Percentiles rank a stretch among this genome's conserved stretches.
Evolutionary conservation across 257 asterid species (phyloP).

Genomic region (Mitragyna speciosa): DNA sequence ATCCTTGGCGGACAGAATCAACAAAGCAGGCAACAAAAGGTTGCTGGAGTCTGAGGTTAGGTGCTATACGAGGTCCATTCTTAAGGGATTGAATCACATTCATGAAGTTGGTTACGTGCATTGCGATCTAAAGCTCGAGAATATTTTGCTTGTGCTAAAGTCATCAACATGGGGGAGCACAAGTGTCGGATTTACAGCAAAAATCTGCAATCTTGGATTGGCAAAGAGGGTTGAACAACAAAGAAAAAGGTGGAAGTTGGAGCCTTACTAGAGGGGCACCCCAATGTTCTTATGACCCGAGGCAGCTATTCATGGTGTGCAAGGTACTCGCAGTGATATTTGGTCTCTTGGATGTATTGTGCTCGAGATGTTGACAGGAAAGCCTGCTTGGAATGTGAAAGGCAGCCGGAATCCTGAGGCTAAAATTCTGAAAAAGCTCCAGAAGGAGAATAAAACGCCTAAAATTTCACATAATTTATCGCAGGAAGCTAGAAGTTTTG

Average conservation of each 20-base stretch:
- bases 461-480: conserved; percentile 25
- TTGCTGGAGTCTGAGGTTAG: conserved; percentile 7
- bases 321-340: conserved; percentile 12
- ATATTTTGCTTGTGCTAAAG: conserved; percentile 13
- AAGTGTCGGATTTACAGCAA: neutral
- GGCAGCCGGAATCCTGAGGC: neutral
- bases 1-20: neutral
- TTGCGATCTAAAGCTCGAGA: conserved; percentile 22
- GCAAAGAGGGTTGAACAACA: neutral
- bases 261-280: conserved; percentile 14
- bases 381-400: conserved; percentile 9
- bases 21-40: neutral
- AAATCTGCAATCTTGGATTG: conserved; percentile 21
- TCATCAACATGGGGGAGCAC: too few relatives aligned
- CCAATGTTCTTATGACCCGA: conserved; percentile 14
- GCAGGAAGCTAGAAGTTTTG: conserved; percentile 23
- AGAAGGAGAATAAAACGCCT: neutral
- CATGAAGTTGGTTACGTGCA: conserved; percentile 20
- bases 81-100: neutral
- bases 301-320: neutral
- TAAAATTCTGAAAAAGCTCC: conserved; percentile 9
- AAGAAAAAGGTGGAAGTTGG: neutral
- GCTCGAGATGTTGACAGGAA: conserved; percentile 26
- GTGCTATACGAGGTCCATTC: conserved; percentile 5
- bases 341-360: conserved; percentile 26